Conservation (phyloP, 495 filamentous ascomycete species). For the Trichocladium uniseriatum region DNA sequence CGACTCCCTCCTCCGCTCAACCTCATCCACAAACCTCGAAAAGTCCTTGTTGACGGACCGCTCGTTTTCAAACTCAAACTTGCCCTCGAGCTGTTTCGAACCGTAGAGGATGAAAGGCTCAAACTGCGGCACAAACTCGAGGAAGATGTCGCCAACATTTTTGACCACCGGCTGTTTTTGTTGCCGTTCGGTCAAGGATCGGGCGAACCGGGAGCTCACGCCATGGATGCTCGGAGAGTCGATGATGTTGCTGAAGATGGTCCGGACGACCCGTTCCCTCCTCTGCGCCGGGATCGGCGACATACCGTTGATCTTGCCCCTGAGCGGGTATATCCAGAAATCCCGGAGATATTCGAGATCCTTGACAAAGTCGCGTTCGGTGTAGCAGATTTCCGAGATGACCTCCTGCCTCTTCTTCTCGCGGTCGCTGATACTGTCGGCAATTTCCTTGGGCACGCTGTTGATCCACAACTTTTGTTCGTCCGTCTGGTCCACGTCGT, state of each 20-base stretch:
- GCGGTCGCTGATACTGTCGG: constrained; percentile 73
- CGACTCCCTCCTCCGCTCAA: constrained; percentile 90
- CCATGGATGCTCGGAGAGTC: constrained; percentile 68
- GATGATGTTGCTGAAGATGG: constrained; percentile 91
- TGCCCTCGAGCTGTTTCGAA: constrained; percentile 90
- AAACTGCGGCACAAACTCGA: constrained; percentile 84
- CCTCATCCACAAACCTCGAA: constrained; percentile 89
- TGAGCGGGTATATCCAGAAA: constrained; percentile 95
- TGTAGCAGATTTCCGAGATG: constrained; percentile 98
- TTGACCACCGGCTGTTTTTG: constrained; percentile 80
- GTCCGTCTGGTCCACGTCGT: constrained; percentile 77
- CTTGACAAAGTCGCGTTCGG: constrained; percentile 98
- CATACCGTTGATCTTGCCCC: constrained; percentile 49
- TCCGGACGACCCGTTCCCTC: constrained; percentile 82
- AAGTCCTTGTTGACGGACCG: constrained; percentile 78
- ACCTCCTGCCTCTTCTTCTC: constrained; percentile 98
- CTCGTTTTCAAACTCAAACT: constrained; percentile 97
- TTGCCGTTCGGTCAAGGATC: constrained; percentile 79
- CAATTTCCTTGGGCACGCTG: constrained; percentile 89
- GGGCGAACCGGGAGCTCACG: constrained; percentile 81
- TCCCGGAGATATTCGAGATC: constrained; percentile 96
- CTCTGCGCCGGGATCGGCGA: constrained; percentile 86
- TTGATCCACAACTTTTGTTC: constrained; percentile 99
- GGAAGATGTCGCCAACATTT: constrained; percentile 89
- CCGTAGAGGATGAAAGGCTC: constrained; percentile 96